These are phyloP conservation scores for Colletotrichum viniferum DNA, from an alignment of 2,329 filamentous ascomycete genomes.

Conservation along the genomic window DNA sequence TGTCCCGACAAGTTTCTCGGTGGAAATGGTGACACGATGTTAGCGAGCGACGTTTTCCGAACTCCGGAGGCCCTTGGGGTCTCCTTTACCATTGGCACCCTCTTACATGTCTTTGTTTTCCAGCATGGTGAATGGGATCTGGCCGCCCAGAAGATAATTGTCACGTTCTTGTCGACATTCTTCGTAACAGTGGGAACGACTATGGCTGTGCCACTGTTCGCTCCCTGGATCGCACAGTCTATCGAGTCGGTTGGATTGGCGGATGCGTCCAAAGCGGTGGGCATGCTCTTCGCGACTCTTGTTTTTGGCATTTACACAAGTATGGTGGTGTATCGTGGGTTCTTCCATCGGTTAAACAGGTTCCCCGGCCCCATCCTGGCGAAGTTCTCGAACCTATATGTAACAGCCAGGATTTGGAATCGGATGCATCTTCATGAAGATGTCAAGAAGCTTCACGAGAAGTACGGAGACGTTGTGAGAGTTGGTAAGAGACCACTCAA, in stretches of 20 bases:
- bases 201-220: neutral
- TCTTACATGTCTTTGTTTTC: constrained; percentile 23
- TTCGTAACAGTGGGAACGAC: neutral
- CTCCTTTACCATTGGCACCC: constrained; percentile 2
- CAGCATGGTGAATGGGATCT: constrained; percentile 30
- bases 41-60: neutral
- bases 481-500: constrained; percentile 21
- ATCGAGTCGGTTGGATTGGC: neutral
- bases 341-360: constrained; percentile 27
- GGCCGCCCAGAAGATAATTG: constrained; percentile 8
- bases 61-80: neutral
- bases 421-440: constrained; percentile 27
- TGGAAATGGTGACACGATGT: neutral
- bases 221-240: neutral
- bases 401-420: constrained; percentile 24
- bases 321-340: constrained; percentile 23
- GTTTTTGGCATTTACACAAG: constrained; percentile 22
- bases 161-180: neutral
- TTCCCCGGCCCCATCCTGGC: constrained; percentile 32
- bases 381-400: constrained; percentile 24
- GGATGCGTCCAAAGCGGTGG: neutral
- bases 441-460: constrained; percentile 28
- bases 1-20: neutral
- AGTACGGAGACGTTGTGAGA: constrained; percentile 34
- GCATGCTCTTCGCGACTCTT: neutral